Percentiles rank a stretch among this genome's conserved stretches.
Conservation (phyloP, 441 rosid genomes). For the Gossypium davidsonii region DNA sequence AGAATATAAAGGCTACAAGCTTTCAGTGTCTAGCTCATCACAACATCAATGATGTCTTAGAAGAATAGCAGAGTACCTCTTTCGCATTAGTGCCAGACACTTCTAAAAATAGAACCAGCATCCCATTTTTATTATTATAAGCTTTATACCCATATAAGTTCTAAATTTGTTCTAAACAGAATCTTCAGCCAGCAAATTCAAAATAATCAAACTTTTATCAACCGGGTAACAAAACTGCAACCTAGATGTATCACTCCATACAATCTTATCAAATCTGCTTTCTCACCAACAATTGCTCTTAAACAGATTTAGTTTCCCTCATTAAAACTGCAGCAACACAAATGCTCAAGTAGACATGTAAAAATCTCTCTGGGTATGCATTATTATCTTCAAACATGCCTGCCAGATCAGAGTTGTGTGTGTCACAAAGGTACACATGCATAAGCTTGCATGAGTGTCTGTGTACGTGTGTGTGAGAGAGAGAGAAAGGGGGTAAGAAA, state of each 20-base stretch:
- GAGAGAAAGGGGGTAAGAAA: background rate
- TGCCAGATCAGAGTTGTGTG: background rate
- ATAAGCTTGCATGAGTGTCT: background rate
- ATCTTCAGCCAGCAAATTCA: background rate
- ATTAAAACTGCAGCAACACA: background rate
- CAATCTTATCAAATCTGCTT: conserved; percentile 1
- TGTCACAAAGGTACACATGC: background rate
- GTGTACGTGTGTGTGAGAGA: background rate
- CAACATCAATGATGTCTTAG: background rate
- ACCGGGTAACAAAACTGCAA: background rate
- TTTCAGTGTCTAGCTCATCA: background rate
- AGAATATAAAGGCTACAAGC: background rate
- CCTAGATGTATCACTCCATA: background rate
- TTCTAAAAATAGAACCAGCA: background rate
- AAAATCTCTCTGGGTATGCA: background rate
- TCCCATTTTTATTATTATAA: background rate
- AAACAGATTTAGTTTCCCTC: background rate
- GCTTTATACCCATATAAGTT: background rate
- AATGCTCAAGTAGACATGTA: background rate
- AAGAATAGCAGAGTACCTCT: background rate
- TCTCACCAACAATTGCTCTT: background rate
- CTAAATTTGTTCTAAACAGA: background rate
- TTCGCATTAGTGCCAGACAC: background rate
- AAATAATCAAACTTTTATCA: background rate
- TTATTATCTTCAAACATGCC: background rate